Evolutionary conservation across 2,329 filamentous ascomycete species (phyloP).

Genomic region (Colletotrichum viniferum): DNA sequence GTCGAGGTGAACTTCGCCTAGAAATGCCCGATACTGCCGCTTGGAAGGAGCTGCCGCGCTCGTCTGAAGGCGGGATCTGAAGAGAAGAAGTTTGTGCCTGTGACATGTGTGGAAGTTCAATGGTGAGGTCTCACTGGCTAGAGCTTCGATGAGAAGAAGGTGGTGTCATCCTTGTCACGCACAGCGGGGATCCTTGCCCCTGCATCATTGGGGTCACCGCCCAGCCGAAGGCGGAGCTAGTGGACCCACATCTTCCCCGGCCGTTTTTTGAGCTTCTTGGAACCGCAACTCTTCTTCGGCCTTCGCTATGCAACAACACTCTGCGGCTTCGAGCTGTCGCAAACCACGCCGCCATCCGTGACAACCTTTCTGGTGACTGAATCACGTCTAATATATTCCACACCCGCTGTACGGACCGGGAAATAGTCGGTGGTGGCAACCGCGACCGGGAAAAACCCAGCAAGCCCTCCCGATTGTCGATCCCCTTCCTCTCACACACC

Average conservation of each 20-base stretch:
- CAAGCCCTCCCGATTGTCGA: not conserved
- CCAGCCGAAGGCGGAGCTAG: not conserved
- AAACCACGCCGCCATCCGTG: not conserved
- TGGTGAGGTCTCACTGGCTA: not conserved
- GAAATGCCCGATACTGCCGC: not conserved
- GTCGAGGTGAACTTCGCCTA: not conserved
- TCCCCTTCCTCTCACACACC: not conserved
- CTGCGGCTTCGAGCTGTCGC: not conserved
- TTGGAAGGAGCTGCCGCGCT: not conserved
- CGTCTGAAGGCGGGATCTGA: not conserved
- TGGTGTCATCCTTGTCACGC: not conserved
- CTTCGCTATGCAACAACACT: not conserved
- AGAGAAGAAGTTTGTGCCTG: not conserved
- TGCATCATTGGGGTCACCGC: not conserved
- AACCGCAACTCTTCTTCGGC: not conserved
- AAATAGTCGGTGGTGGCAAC: not conserved
- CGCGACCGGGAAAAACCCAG: not conserved
- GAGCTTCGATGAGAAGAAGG: not conserved
- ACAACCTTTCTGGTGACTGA: not conserved
- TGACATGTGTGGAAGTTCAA: not conserved
- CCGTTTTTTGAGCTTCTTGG: constrained; percentile 11
- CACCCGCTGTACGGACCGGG: not conserved
- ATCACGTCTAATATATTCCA: not conserved
- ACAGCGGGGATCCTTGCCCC: not conserved
- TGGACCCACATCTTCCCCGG: not conserved